phyloP scores from a whole-genome alignment of 495 filamentous ascomycete species.

The Aspergillus nanangensis region DNA sequence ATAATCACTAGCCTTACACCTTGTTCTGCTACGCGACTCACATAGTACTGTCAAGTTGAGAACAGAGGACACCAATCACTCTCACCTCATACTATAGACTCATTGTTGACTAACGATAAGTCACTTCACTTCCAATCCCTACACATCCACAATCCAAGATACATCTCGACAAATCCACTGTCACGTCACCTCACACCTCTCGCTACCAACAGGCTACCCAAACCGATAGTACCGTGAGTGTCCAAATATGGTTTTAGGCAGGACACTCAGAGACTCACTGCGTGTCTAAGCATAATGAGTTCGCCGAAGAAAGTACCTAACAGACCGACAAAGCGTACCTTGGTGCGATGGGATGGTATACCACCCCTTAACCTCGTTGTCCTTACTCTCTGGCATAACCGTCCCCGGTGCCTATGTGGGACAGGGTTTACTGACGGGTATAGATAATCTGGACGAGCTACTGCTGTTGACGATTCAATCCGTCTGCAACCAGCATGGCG shows the following conservation, averaged over 20 bases:
- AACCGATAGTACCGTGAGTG: too few relatives aligned
- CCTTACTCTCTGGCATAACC: too few relatives aligned
- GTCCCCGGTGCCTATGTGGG: too few relatives aligned
- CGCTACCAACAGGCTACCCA: too few relatives aligned
- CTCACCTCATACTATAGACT: too few relatives aligned
- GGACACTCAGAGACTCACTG: neutral
- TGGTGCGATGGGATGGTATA: constrained; percentile 46
- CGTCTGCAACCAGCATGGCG: constrained; percentile 26
- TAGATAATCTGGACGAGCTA: constrained; percentile 38
- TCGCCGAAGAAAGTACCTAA: constrained; percentile 13
- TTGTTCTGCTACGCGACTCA: neutral
- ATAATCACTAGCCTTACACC: neutral
- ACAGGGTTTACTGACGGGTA: neutral
- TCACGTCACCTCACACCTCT: too few relatives aligned
- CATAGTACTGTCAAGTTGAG: too few relatives aligned
- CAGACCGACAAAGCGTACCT: constrained; percentile 27
- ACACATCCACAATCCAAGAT: too few relatives aligned
- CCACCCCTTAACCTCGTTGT: neutral
- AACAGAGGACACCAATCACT: too few relatives aligned
- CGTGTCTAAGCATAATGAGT: constrained; percentile 2
- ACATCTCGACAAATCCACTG: neutral
- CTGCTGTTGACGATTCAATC: constrained; percentile 41
- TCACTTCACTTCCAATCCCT: neutral
- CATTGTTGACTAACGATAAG: too few relatives aligned
- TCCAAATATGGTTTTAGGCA: too few relatives aligned